Evolutionary conservation across 345 rosid genomes (phyloP).

Genomic region (Erodium maritimum): DNA sequence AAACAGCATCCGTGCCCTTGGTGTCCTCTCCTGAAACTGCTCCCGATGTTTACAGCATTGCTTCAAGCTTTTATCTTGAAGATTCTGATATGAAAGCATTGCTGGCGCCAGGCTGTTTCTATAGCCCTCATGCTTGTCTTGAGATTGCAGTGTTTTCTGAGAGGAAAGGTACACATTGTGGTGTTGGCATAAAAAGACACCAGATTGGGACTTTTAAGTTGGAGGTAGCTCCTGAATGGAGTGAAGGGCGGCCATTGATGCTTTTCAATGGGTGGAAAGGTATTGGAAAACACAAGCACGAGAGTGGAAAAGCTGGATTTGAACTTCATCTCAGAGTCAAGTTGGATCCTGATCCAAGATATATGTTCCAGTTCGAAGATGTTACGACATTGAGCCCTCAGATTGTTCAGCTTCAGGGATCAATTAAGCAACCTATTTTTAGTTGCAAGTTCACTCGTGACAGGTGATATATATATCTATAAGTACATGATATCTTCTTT

Average conservation of each 20-base stretch:
- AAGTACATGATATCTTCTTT: neutral
- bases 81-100: constrained; percentile 79
- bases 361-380: constrained; percentile 90
- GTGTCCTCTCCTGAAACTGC: constrained; percentile 58
- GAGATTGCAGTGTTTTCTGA: constrained; percentile 59
- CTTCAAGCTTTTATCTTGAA: constrained; percentile 84
- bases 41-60: constrained; percentile 62
- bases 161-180: constrained; percentile 58
- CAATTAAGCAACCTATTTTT: constrained; percentile 84
- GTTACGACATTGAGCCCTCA: constrained; percentile 75
- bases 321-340: constrained; percentile 86
- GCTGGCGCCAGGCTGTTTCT: constrained; percentile 69
- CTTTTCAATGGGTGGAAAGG: constrained; percentile 87
- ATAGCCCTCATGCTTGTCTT: constrained; percentile 47
- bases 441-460: constrained; percentile 89
- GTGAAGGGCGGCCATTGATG: constrained; percentile 55
- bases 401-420: constrained; percentile 87
- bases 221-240: constrained; percentile 88
- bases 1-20: constrained; percentile 58
- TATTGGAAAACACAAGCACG: constrained; percentile 72
- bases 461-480: constrained; percentile 48
- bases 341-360: constrained; percentile 91
- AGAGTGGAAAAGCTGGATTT: constrained; percentile 43
- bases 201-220: constrained; percentile 71
- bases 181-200: constrained; percentile 67